A percentile compares a stretch with the other conserved stretches of the same genome.
These are phyloP conservation scores for Thelephora terrestris DNA, from an alignment of 1,284 basidiomycete genomes.

Conservation along the genomic window DNA sequence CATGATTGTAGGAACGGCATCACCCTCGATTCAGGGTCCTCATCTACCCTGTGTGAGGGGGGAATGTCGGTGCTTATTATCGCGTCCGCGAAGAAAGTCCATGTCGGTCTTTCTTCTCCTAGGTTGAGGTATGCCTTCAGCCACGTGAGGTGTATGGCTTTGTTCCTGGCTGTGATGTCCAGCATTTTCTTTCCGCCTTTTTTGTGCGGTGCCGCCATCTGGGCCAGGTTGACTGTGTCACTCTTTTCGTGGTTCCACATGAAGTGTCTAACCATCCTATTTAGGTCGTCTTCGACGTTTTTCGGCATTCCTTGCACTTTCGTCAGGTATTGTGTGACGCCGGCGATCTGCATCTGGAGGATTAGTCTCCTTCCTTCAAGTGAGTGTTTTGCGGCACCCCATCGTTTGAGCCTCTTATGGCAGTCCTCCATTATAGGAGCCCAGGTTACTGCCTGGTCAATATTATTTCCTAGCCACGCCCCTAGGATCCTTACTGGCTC, in stretches of 20 bases:
- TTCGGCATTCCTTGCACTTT: constrained; percentile 26
- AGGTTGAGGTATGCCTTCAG: background rate
- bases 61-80: background rate
- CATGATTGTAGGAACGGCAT: background rate
- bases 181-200: too few relatives aligned
- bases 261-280: constrained; percentile 10
- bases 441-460: constrained; percentile 13
- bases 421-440: constrained; percentile 11
- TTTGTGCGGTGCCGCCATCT: background rate
- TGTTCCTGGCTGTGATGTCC: background rate
- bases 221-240: background rate
- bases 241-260: constrained; percentile 5
- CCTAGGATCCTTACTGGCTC: constrained; percentile 18
- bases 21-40: background rate
- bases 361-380: constrained; percentile 18
- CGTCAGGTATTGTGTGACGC: constrained; percentile 22
- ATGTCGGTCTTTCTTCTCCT: background rate
- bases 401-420: constrained; percentile 6
- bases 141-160: background rate
- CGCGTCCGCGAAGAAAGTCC: background rate
- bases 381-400: constrained; percentile 7
- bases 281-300: constrained; percentile 11
- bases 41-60: background rate
- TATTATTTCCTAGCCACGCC: constrained; percentile 18
- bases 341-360: constrained; percentile 16